Evolutionary conservation across 805 yeast genomes (phyloP), one percentile per base, ranked within the genome.

Genomic region (Candida takata): DNA sequence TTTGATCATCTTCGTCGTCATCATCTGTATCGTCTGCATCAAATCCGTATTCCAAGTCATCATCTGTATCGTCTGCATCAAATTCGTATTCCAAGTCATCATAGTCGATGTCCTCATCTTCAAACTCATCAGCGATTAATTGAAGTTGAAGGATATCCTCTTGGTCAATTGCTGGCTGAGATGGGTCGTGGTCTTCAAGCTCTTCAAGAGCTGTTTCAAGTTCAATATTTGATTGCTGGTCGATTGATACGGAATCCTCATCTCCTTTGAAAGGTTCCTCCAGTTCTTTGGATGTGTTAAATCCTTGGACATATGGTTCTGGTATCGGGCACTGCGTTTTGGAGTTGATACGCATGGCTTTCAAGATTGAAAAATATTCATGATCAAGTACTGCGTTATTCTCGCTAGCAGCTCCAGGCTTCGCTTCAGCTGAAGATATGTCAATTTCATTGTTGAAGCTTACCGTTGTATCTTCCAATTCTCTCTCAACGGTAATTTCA

Each of bases 141-240:
- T 77, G 82, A 12, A 77, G 52, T 36, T 75, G 74, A 1, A 73
- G 49, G 8, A 75, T 47, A 40, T 75, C 79, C 4, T 67, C 65
- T 5, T 59, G 58, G 34, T 64, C 69, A 30, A 69, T 58, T 1
- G 64, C 58, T 12, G 47, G 48, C 24, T 14, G 16, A 2, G 37
- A 15, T 14, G 42, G 38, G 8, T 36, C 40, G 27, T 15, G 36
- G 24, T 18, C 21, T 2, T 20, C 30, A 15, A 20, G 6, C 7
- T 12, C 13, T 25, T 25, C n/a, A n/a, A 11, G 13, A n/a, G 20
- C 8, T 6, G 20, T 28, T 18, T n/a, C 8, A 17, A 12, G 14
- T 5, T n/a, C n/a, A n/a, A n/a, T n/a, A n/a, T n/a, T n/a, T n/a
- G n/a, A n/a, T n/a, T n/a, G n/a, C n/a, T n/a, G n/a, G n/a, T n/a